A percentile compares a stretch with the other conserved stretches of the same genome.
Conservation (phyloP, 1,139 yeast genomes). For the Kurtzmaniella natalensis region DNA sequence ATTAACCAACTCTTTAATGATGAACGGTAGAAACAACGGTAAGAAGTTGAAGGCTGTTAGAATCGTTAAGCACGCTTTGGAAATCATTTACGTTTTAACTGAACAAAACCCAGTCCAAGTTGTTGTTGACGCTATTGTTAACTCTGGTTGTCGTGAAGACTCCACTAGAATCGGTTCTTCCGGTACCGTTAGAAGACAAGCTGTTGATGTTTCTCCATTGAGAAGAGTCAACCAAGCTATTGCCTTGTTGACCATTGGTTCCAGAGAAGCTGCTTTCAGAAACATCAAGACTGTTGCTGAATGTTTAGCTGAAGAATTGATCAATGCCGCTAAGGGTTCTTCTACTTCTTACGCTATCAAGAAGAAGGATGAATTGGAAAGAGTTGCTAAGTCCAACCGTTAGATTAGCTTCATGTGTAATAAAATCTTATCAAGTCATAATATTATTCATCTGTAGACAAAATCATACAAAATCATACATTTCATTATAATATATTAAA, state of each 20-base stretch:
- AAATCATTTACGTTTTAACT: slow-evolving; percentile 94
- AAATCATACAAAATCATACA: too few relatives aligned
- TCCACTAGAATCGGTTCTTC: slow-evolving; percentile 99
- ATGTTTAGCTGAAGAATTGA: slow-evolving; percentile 99
- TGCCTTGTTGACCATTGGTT: slow-evolving; percentile 97
- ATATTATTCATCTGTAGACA: too few relatives aligned
- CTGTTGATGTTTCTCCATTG: slow-evolving; percentile 99
- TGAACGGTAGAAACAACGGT: slow-evolving; percentile 99
- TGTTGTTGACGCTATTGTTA: slow-evolving; percentile 97
- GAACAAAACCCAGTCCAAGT: slow-evolving; percentile 99
- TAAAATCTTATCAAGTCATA: slow-evolving; percentile 16
- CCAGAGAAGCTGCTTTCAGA: slow-evolving; percentile 99
- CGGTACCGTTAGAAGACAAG: slow-evolving; percentile 99
- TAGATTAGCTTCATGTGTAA: slow-evolving; percentile 42
- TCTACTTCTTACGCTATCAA: slow-evolving; percentile 99
- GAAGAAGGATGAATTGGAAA: slow-evolving; percentile 99
- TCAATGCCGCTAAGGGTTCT: slow-evolving; percentile 99
- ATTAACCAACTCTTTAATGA: slow-evolving; percentile 99
- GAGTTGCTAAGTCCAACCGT: slow-evolving; percentile 99
- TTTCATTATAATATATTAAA: too few relatives aligned
- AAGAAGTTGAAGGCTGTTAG: slow-evolving; percentile 99
- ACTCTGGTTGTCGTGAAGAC: slow-evolving; percentile 99
- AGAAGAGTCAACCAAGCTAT: slow-evolving; percentile 99
- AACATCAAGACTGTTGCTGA: slow-evolving; percentile 99
- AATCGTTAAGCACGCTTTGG: slow-evolving; percentile 98